These are phyloP conservation scores for Colletotrichum truncatum DNA, from an alignment of 2,329 filamentous ascomycete genomes.

Conservation along the genomic window DNA sequence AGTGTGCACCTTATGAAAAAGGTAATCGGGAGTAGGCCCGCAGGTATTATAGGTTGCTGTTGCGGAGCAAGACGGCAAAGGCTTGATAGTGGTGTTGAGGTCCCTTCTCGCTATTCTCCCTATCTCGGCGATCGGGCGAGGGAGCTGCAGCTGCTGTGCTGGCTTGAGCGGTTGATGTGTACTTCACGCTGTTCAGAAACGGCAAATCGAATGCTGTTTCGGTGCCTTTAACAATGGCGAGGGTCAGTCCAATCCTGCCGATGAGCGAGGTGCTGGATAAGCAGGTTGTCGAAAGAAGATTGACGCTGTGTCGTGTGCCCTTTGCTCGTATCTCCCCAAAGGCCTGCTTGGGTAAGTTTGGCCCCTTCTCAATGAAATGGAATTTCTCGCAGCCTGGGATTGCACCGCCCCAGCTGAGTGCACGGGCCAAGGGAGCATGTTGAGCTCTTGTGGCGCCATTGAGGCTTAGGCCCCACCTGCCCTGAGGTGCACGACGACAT, in stretches of 20 bases:
- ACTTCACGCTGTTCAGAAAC: conserved; percentile 5
- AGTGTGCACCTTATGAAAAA: neutral
- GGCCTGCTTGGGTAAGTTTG: conserved; percentile 24
- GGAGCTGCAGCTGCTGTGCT: conserved; percentile 16
- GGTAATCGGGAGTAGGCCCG: neutral
- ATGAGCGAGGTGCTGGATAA: conserved; percentile 7
- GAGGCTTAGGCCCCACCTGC: conserved; percentile 7
- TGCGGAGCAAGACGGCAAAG: conserved; percentile 1
- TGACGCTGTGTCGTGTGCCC: conserved; percentile 23
- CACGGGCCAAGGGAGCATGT: conserved; percentile 13
- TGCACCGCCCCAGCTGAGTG: conserved; percentile 26
- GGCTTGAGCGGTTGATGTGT: neutral
- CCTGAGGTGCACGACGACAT: neutral
- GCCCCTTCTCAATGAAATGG: conserved; percentile 22
- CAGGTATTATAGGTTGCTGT: neutral
- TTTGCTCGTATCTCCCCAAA: conserved; percentile 25
- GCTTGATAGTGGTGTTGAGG: conserved; percentile 26
- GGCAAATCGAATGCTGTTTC: neutral
- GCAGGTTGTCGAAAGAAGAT: conserved; percentile 1
- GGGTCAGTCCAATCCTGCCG: conserved; percentile 14
- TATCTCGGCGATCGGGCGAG: conserved; percentile 28
- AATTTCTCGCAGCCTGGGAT: conserved; percentile 30
- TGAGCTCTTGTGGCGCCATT: conserved; percentile 21
- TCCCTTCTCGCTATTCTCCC: conserved; percentile 19
- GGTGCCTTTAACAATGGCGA: neutral